Evolutionary conservation across 768 basidiomycete genomes (phyloP), one percentile per base, ranked within the genome.

Genomic region (Serendipita indica): DNA sequence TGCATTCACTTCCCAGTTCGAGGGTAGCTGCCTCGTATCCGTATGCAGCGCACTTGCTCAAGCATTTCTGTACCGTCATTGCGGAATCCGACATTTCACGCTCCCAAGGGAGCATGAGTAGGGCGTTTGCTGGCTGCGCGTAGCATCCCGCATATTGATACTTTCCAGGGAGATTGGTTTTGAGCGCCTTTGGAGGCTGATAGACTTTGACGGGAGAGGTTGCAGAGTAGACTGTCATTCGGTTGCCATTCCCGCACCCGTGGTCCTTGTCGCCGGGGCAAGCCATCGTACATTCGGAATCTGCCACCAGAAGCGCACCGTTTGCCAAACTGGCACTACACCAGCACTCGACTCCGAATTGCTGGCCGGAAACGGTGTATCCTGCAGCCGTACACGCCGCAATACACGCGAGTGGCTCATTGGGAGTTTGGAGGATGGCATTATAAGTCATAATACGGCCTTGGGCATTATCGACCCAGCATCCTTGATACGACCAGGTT

Each of bases 201-300:
- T 81, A 69, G 5, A 73, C 73, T 0, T 73, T 76, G 46, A 88
- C 71, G 37, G 71, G 74, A 2, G 70, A 72, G 6, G 69, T 76
- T 0, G 77, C 74, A 0, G 78, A 73, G 63, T 88, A 89, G 10
- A 86, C 77, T 1, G 84, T 86, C 32, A 88, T 65, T n/a, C 79
- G 76, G 64, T 82, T 82, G 1, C 80, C 78, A 3, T 81, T 86
- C 65, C 86, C 86, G 62, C 86, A 89, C 39, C 79, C 78, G 67
- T 83, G 74, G 10, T 37, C 10, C 35, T 37, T 37, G 60, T 80
- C 82, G 20, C 87, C 89, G n/a, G 75, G 75, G 61, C 90, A 93
- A 0, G 73, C 74, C 83, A 84, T 86, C 66, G 77, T 79, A 66
- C 90, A 93, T 34, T 75, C 75, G 2, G 71, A 67, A 1, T 76